Evolutionary conservation across 116 monocot genomes (phyloP).

Genomic region (Posidonia oceanica): DNA sequence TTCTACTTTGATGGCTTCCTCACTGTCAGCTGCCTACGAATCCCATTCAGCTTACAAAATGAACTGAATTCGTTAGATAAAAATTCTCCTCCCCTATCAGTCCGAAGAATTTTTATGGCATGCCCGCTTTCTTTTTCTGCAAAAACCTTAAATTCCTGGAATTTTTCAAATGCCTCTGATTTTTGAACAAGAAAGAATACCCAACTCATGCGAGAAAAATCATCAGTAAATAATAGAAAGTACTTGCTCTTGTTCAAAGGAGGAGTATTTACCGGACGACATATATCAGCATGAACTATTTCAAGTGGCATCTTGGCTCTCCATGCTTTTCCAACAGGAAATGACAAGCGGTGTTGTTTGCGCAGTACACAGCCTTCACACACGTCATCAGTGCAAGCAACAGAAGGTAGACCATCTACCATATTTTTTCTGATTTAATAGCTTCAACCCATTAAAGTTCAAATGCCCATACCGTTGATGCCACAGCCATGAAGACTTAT

Average conservation of each 20-base stretch:
- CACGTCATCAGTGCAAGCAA: neutral
- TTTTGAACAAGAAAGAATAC: too few species aligned
- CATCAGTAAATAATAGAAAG: slow-evolving; percentile 16
- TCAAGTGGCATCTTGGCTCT: slow-evolving; percentile 10
- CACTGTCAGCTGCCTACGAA: slow-evolving; percentile 1
- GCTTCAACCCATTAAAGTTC: slow-evolving; percentile 10
- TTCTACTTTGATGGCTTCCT: slow-evolving; percentile 9
- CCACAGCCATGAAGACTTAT: too few species aligned
- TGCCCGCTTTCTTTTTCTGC: slow-evolving; percentile 6
- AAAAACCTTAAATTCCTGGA: slow-evolving; percentile 12
- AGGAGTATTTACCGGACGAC: neutral
- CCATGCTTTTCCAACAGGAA: slow-evolving; percentile 9
- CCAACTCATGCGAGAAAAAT: too few species aligned
- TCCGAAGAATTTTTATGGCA: slow-evolving; percentile 4
- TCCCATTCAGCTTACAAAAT: slow-evolving; percentile 11
- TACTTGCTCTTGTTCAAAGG: slow-evolving; percentile 12
- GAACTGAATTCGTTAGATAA: slow-evolving; percentile 8
- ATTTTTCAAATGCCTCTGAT: slow-evolving; percentile 14
- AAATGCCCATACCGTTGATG: slow-evolving; percentile 12
- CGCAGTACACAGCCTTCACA: slow-evolving; percentile 12
- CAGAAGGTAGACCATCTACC: slow-evolving; percentile 11
- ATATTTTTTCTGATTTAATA: slow-evolving; percentile 13
- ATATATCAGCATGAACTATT: slow-evolving; percentile 15
- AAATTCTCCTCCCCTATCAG: too few species aligned
- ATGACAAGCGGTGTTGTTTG: slow-evolving; percentile 12